Base-by-base conservation (phyloP, 2,329 filamentous ascomycete species). In the Monilinia laxa region DNA sequence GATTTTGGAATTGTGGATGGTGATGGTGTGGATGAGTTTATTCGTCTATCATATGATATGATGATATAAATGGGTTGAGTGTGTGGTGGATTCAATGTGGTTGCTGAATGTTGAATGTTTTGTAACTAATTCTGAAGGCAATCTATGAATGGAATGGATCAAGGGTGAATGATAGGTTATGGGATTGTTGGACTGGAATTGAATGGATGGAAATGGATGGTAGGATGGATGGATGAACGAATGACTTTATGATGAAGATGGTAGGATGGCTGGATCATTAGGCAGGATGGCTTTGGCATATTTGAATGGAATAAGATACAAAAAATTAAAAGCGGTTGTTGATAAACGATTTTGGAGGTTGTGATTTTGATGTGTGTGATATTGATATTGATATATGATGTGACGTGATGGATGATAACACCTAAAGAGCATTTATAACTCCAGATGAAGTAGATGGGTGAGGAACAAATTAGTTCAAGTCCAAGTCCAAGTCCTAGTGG, bases 171-270 rank as follows among this genome's bases (percentile, higher is more conserved):
- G 40, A 18, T 14, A 18, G 11, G 4, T 12, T 45, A 45, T 20
- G 31, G 31, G 7, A 35, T 35, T 35, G 5, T 35, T 23, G n/a
- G 23, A 49, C 23, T 5, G 56, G 56, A 10, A 57, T 0, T 28
- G 28, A 38, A 38, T 23, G 42, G 56, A 47, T 51, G 47, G 47
- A 25, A 23, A 25, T 51, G 49, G n/a, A 60, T 57, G 38, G n/a
- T 35, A 35, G 42, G n/a, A 59, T 49, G 57, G 25, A 49, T 49
- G 45, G n/a, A n/a, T 9, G 45, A 49, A 49, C 35, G 53, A 55
- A 60, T 51, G 58, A 60, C 20, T 60, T 60, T 60, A 60, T 51
- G 57, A 60, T 60, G 45, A 60, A 56, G 54, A 57, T 57, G 38
- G 35, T 18, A 25, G 54, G 35, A 40, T 57, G 53, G 53, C 7